Percentiles rank a stretch among this genome's conserved stretches.
These are phyloP conservation scores for Fonsecaea pugnacius DNA, from an alignment of 2,329 filamentous ascomycete genomes.

Conservation along the genomic window DNA sequence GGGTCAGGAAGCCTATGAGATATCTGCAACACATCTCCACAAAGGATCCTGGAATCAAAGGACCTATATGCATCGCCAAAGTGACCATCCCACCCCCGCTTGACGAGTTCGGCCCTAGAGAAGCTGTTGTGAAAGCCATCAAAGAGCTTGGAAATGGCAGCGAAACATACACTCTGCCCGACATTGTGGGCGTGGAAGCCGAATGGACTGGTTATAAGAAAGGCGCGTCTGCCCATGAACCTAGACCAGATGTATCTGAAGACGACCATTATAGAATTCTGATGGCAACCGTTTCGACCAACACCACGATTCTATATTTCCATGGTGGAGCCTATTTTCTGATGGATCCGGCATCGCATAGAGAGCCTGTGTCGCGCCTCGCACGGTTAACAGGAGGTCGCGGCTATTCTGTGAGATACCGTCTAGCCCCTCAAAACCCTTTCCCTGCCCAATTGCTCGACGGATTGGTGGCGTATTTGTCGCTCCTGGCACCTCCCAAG, in stretches of 20 bases:
- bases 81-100: constrained; percentile 65
- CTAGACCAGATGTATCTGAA: constrained; percentile 49
- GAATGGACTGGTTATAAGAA: constrained; percentile 53
- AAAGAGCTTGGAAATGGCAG: constrained; percentile 45
- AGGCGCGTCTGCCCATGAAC: constrained; percentile 45
- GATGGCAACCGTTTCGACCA: constrained; percentile 46
- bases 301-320: constrained; percentile 52
- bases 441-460: constrained; percentile 55
- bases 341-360: constrained; percentile 52
- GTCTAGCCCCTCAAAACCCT: constrained; percentile 53
- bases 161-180: constrained; percentile 47
- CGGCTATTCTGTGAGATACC: constrained; percentile 52
- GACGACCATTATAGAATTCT: constrained; percentile 49
- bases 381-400: constrained; percentile 46
- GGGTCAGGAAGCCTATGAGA: constrained; percentile 57
- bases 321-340: constrained; percentile 54
- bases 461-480: constrained; percentile 53
- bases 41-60: constrained; percentile 71
- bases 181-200: constrained; percentile 45
- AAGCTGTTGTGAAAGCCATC: constrained; percentile 46
- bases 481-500: constrained; percentile 50
- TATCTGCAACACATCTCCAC: constrained; percentile 67
- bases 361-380: constrained; percentile 44
- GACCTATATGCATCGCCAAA: constrained; percentile 79
- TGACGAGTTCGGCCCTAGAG: constrained; percentile 42